These are phyloP conservation scores for Penicillium griseofulvum DNA, from an alignment of 2,329 filamentous ascomycete species.

Conservation along the genomic window DNA sequence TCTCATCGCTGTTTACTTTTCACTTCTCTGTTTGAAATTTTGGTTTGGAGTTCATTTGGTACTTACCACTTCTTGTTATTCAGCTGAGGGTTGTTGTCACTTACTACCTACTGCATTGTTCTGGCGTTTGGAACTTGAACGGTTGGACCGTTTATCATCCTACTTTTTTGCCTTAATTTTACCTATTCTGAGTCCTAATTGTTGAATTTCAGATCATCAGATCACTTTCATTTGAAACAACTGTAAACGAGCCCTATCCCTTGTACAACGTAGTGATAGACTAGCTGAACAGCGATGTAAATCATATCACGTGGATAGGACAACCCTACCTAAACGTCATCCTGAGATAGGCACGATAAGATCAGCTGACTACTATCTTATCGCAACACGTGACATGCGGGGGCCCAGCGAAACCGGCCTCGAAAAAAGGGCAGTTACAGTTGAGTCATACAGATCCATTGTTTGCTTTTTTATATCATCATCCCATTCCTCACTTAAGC, in stretches of 20 bases:
- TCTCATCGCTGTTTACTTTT: neutral
- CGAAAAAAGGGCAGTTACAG: slow-evolving; percentile 14
- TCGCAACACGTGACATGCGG: slow-evolving; percentile 18
- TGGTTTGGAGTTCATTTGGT: slow-evolving; percentile 10
- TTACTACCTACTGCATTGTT: slow-evolving; percentile 27
- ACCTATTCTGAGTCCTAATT: neutral
- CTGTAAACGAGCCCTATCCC: neutral
- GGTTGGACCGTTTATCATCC: slow-evolving; percentile 1
- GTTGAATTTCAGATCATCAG: neutral
- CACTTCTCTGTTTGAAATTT: slow-evolving; percentile 4
- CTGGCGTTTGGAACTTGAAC: slow-evolving; percentile 24
- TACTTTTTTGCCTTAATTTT: neutral
- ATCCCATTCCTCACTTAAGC: neutral
- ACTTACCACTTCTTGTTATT: slow-evolving; percentile 10
- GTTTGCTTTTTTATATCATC: neutral
- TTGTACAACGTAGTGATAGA: neutral
- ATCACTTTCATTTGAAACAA: neutral
- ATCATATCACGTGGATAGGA: neutral
- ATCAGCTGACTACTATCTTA: slow-evolving; percentile 12
- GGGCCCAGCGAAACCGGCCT: slow-evolving; percentile 11
- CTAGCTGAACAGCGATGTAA: neutral
- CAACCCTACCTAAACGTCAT: neutral
- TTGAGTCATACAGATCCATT: slow-evolving; percentile 17
- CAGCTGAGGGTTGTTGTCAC: slow-evolving; percentile 20
- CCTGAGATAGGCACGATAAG: neutral